Evolutionary conservation across 352 stramenopile genomes (phyloP), one percentile per base, ranked within the genome.

Genomic region (Pythium sp.): DNA sequence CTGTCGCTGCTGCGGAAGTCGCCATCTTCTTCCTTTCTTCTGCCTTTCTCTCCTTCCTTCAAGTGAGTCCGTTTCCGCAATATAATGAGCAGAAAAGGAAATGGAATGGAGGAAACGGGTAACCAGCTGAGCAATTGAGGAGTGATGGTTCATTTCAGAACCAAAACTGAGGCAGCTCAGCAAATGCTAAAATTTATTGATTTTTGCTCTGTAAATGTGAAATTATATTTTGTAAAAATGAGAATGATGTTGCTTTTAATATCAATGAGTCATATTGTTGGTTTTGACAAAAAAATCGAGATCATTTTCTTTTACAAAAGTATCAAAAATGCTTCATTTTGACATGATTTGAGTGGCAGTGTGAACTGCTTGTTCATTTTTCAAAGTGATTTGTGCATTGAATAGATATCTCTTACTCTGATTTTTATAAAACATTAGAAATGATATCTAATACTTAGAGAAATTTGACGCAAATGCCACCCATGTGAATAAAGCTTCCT

Each of bases 1-100:
- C 22, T 58, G 53, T 5, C 30, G 43, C 15, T 49, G 55, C 55
- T 47, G 56, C 47, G 55, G 61, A 67, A 22, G 51, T 67, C 32
- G 61, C 36, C 61, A 60, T 60, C 20, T 8, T 22, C 32, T 28
- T 20, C 24, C 12, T 18, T 34, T n/a, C 55, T 20, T 36, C 43
- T 49, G 5, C 43, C 11, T 9, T 59, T 32, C 26, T 66, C 22
- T 26, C 20, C 32, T 34, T 43, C 22, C 43, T 65, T 34, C 36
- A 22, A 32, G 43, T 22, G 43, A 49, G n/a, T 49, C 58, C 36
- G 32, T 47, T 63, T 63, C 58, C 8, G 36, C 24, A 32, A 46
- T 30, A 15, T 51, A 41, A 41, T 14, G 4, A 49, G 43, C 43
- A 49, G 22, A 49, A 49, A 49, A n/a, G 22, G 22, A 34, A 62